Evolutionary conservation across 306 rosid species (phyloP), one percentile per base, ranked within the genome.

Genomic region (Inga laurina): DNA sequence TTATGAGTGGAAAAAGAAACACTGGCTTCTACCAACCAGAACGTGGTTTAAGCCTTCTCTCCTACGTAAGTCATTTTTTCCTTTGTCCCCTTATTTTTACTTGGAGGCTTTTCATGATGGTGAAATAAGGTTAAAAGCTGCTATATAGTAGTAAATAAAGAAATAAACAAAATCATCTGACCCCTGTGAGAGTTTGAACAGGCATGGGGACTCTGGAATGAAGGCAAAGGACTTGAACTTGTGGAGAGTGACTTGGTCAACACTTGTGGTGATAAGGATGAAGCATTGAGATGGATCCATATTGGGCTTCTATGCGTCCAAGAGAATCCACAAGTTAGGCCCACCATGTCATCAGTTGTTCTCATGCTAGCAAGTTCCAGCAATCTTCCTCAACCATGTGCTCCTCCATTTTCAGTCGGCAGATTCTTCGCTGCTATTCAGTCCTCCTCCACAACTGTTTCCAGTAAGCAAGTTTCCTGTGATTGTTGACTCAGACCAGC

Each of bases 1-100:
- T 92, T 46, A 41, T 92, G 4, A 90, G 80, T 3, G 89, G 96
- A 3, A 85, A 51, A 79, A 92, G 76, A 74, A 92, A 88, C 39
- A 85, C 52, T 0, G 43, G 85, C 39, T 81, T 46, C 65, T 81
- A 52, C 77, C 77, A 70, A 41, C 22, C 34, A 14, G 71, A 71
- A 51, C 54, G 61, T 11, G 57, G 44, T 22, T 54, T 54, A 41
- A 80, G 72, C 19, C 83, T 80, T 43, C 71, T 80, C 67, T 80
- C 83, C 24, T 3, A 73, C 5, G 74, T 81, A 24, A 41, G 72
- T 12, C 54, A 4, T 51, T 79, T 54, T 24, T 22, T 1, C 16
- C 57, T 43, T 27, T 51, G 27, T 21, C 65, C 41, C 75, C 65
- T 66, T 11, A 46, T 27, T 62, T 24, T 14, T 21, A 4, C 57